Evolutionary conservation across 139 green algal species (phyloP).

Genomic region (Chlamydomonas sp.): DNA sequence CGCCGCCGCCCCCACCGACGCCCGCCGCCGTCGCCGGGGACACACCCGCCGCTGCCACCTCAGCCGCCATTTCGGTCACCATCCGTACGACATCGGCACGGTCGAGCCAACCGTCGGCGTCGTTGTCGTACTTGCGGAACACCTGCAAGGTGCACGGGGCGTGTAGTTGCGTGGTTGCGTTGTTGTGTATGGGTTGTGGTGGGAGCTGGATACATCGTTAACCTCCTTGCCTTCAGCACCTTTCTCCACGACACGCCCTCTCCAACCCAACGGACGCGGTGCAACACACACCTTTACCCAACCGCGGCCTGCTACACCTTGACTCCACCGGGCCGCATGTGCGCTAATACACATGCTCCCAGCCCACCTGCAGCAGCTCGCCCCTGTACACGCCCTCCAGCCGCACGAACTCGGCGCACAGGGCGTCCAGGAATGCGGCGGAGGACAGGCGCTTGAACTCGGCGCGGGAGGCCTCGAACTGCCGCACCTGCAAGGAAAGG

Average conservation of each 20-base stretch:
- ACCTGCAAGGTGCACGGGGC: neutral
- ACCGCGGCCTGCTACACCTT: neutral
- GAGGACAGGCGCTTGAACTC: constrained; percentile 24
- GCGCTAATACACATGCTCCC: neutral
- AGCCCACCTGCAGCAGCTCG: constrained; percentile 28
- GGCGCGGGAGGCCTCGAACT: constrained; percentile 1
- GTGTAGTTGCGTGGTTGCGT: neutral
- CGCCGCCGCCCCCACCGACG: neutral
- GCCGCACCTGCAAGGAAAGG: neutral
- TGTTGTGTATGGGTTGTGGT: neutral
- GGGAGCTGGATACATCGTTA: no score
- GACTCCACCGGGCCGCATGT: neutral
- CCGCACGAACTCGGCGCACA: constrained; percentile 49
- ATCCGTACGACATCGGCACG: constrained; percentile 22
- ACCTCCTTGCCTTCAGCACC: no score
- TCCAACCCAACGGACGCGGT: no score
- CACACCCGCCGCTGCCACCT: constrained; percentile 25
- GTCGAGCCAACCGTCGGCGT: constrained; percentile 29
- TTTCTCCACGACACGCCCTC: no score
- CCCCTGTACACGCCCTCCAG: constrained; percentile 29
- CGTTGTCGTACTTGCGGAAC: constrained; percentile 32
- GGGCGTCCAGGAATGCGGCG: constrained; percentile 44
- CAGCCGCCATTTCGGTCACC: constrained; percentile 21
- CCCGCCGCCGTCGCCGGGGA: neutral
- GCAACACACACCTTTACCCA: constrained; percentile 18